These are phyloP conservation scores for Litsea cubeba DNA, from an alignment of 164 flowering plant species.

Conservation along the genomic window DNA sequence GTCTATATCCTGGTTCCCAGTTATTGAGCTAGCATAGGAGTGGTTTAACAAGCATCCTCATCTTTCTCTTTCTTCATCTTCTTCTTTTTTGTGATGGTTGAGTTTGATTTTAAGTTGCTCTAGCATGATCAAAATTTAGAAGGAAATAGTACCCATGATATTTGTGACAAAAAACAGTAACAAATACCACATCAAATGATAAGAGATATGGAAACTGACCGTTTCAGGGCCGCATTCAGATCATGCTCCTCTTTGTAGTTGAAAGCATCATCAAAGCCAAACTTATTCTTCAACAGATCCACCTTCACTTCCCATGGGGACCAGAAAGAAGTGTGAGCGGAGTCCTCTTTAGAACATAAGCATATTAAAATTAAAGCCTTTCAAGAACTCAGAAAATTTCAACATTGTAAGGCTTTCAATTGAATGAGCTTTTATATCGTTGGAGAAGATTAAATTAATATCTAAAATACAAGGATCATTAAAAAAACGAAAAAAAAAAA, in stretches of 20 bases:
- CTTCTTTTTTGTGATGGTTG: background rate
- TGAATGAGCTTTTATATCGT: background rate
- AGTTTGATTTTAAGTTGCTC: background rate
- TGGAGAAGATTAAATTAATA: background rate
- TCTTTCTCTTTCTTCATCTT: background rate
- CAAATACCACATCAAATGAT: background rate
- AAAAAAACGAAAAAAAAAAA: background rate
- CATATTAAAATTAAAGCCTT: background rate
- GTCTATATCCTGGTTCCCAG: background rate
- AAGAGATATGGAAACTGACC: conserved; percentile 2
- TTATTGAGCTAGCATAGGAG: too few species aligned
- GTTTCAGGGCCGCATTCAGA: conserved; percentile 9
- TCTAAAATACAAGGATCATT: background rate
- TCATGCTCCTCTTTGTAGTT: conserved; percentile 32
- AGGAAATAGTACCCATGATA: background rate
- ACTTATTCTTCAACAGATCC: conserved; percentile 20
- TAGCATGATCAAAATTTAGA: background rate
- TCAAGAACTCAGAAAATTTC: background rate
- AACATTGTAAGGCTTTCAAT: background rate
- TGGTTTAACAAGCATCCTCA: background rate
- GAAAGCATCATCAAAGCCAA: conserved; percentile 15
- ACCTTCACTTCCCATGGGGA: conserved; percentile 5
- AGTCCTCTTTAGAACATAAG: background rate
- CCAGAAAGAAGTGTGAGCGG: background rate
- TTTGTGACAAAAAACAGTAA: background rate